These are phyloP conservation scores for Glycyrrhiza uralensis DNA, from an alignment of 306 rosid species.

Conservation along the genomic window DNA sequence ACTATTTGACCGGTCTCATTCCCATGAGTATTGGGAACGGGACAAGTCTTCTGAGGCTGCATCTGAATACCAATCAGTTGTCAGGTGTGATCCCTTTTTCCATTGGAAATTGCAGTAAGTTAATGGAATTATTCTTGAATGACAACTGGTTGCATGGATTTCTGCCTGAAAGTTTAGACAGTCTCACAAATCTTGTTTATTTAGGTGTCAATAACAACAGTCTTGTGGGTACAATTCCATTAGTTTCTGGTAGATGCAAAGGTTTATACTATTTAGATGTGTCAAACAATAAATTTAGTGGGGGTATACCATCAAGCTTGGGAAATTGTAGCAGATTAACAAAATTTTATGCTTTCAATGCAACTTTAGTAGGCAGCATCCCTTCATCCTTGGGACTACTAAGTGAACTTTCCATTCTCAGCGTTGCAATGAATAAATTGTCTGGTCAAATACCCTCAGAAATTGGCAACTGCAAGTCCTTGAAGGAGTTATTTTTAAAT, in stretches of 20 bases:
- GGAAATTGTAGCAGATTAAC: slow-evolving; percentile 48
- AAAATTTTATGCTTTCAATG: slow-evolving; percentile 1
- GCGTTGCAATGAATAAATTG: background rate
- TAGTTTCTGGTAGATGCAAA: slow-evolving; percentile 34
- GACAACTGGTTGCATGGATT: slow-evolving; percentile 38
- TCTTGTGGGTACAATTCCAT: background rate
- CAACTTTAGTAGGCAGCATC: slow-evolving; percentile 44
- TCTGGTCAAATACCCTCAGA: slow-evolving; percentile 7
- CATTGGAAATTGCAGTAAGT: slow-evolving; percentile 1
- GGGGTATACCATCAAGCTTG: slow-evolving; percentile 39
- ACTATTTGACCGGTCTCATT: slow-evolving; percentile 42
- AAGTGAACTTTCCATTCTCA: background rate
- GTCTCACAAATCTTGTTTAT: slow-evolving; percentile 30
- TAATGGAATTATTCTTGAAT: slow-evolving; percentile 21
- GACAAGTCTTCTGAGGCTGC: slow-evolving; percentile 27
- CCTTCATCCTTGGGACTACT: slow-evolving; percentile 57
- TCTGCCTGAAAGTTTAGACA: slow-evolving; percentile 45
- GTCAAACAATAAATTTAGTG: slow-evolving; percentile 26
- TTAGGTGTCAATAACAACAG: slow-evolving; percentile 25
- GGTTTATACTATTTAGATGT: slow-evolving; percentile 32
- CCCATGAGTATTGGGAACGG: slow-evolving; percentile 49
- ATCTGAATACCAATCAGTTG: slow-evolving; percentile 2
- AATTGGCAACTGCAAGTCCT: slow-evolving; percentile 1
- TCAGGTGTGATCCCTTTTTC: background rate
- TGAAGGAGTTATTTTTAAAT: background rate